Conservation (phyloP, 2,329 filamentous ascomycete species). For the Scytalidium sp. region DNA sequence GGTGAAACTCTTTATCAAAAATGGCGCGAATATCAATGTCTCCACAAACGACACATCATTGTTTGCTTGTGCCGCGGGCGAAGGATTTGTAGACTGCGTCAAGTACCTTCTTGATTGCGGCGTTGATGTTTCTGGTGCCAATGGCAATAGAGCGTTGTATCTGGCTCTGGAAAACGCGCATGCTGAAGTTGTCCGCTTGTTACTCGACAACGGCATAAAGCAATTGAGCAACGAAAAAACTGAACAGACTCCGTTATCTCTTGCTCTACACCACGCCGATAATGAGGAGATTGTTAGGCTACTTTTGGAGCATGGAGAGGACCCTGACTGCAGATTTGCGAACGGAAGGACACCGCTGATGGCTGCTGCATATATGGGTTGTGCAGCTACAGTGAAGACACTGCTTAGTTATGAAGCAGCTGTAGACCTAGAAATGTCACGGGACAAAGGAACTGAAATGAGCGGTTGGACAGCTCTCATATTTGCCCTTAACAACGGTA, state of each 20-base stretch:
- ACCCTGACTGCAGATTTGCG: slow-evolving; percentile 4
- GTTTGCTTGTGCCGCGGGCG: slow-evolving; percentile 24
- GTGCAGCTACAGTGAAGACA: slow-evolving; percentile 5
- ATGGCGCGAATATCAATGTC: slow-evolving; percentile 21
- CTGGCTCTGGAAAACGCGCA: not conserved
- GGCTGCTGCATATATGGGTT: slow-evolving; percentile 5
- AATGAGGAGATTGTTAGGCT: slow-evolving; percentile 3
- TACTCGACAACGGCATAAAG: not conserved
- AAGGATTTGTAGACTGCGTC: slow-evolving; percentile 18
- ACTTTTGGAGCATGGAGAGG: slow-evolving; percentile 2
- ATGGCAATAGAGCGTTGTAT: slow-evolving; percentile 12
- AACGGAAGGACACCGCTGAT: slow-evolving; percentile 5
- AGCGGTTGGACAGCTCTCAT: slow-evolving; percentile 10
- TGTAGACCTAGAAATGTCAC: slow-evolving; percentile 8
- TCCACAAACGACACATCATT: slow-evolving; percentile 23
- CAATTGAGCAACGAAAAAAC: not conserved
- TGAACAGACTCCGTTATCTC: slow-evolving; percentile 14
- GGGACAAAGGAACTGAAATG: slow-evolving; percentile 1
- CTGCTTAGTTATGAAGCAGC: slow-evolving; percentile 7
- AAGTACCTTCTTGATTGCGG: slow-evolving; percentile 23
- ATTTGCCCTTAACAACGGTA: slow-evolving; percentile 5
- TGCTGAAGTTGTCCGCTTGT: not conserved
- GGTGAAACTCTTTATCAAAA: slow-evolving; percentile 20
- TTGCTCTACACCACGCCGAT: slow-evolving; percentile 17
- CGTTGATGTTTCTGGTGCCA: slow-evolving; percentile 18